Evolutionary conservation across 2,329 filamentous ascomycete genomes (phyloP), one percentile per base, ranked within the genome.

Genomic region (Nemania sp.): DNA sequence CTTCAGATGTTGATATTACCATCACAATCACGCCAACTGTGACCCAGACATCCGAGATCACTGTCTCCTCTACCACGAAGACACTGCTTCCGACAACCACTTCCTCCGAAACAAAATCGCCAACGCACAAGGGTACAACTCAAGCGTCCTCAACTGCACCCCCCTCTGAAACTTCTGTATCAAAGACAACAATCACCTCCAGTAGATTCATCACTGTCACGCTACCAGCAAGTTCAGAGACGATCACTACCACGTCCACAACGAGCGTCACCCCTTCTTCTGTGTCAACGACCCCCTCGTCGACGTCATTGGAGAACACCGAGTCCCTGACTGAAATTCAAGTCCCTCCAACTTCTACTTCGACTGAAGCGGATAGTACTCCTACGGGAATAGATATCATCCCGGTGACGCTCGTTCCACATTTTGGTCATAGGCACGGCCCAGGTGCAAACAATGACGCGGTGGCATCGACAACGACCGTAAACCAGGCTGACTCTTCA

Each of bases 301-400:
- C 49, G n/a, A 54, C 49, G 15, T 18, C 60, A 43, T 39, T 40
- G 17, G 49, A 51, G 29, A 46, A 39, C 13, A 49, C 5, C 18
- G 39, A 40, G 25, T 35, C 15, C 37, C 37, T 39, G 2, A 40
- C 43, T 17, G 37, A 35, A 52, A 40, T 37, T 20, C 48, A 45
- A 25, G 18, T 34, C 13, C 1, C 42, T 10, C 11, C 59, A 40
- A 54, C 59, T 10, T 18, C 63, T 43, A 58, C 60, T 13, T 20
- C 25, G 17, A 17, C 54, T 11, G 20, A 57, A 25, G 18, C 18
- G 1, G 50, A 53, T 20, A 20, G 34, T 9, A 63, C 57, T 12
- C 63, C 63, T 21, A 65, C 63, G 25, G 63, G 63, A 10, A 50
- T 65, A 50, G 56, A 49, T 40, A 60, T 65, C 11, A 56, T 65